Conservation (phyloP, 805 yeast genomes). For the Sungouiella thailandica region DNA sequence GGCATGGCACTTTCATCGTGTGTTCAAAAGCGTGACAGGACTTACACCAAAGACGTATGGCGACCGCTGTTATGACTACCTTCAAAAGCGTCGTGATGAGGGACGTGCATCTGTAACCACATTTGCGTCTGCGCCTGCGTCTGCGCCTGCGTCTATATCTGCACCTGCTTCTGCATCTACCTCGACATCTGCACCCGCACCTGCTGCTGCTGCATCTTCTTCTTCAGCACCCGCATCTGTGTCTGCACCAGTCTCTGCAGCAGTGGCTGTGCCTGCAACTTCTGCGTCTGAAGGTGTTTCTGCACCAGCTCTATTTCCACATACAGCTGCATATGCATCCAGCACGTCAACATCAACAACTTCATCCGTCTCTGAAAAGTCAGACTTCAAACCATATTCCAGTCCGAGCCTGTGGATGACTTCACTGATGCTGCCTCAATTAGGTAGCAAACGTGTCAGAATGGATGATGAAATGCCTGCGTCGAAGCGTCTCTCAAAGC, state of each 20-base stretch:
- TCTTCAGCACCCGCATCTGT: no score
- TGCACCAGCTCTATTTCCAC: no score
- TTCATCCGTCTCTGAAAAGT: neutral
- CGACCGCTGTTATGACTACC: slow-evolving; percentile 67
- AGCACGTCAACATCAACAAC: neutral
- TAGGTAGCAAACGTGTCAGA: slow-evolving; percentile 6
- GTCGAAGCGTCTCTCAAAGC: slow-evolving; percentile 1
- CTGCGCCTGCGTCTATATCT: neutral
- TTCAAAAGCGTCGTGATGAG: slow-evolving; percentile 26
- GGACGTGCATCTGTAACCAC: neutral
- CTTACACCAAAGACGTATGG: slow-evolving; percentile 87
- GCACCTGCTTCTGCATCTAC: neutral
- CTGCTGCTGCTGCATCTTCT: neutral
- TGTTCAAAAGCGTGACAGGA: slow-evolving; percentile 80
- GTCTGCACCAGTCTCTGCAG: no score
- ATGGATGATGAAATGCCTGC: slow-evolving; percentile 4
- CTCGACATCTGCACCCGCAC: neutral
- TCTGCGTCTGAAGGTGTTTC: no score
- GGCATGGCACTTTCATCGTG: slow-evolving; percentile 93
- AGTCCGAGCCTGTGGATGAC: slow-evolving; percentile 5
- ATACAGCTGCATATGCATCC: neutral
- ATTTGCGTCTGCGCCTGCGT: neutral
- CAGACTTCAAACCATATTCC: slow-evolving; percentile 1
- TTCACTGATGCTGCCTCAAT: slow-evolving; percentile 1
- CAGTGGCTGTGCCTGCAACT: no score